Conservation (phyloP, 306 rosid species). For the Cucurbita pepo region DNA sequence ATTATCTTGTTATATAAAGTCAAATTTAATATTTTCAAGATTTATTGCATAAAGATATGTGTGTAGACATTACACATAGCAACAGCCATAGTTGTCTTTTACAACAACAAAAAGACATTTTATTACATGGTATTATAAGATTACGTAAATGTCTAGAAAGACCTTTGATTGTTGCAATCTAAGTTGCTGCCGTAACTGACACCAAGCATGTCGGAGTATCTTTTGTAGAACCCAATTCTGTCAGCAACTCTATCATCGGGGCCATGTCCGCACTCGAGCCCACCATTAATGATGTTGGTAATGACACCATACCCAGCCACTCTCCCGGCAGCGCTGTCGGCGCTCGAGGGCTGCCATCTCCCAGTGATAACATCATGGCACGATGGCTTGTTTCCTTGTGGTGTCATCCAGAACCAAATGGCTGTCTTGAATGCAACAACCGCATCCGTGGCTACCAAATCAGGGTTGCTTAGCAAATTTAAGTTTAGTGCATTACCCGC, state of each 20-base stretch:
- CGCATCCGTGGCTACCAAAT: conserved; percentile 32
- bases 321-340: conserved; percentile 14
- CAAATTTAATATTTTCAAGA: too few species aligned
- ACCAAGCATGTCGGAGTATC: conserved; percentile 16
- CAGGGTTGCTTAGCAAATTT: conserved; percentile 39
- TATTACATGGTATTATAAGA: not conserved
- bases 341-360: conserved; percentile 28
- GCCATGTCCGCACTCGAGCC: conserved; percentile 25
- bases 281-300: conserved; percentile 33
- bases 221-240: conserved; percentile 25
- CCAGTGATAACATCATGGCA: conserved; percentile 42
- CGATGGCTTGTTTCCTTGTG: conserved; percentile 54
- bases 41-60: not conserved
- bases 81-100: not conserved
- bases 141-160: not conserved
- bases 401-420: conserved; percentile 71
- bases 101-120: not conserved
- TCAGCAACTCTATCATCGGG: conserved; percentile 7
- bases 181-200: conserved; percentile 13
- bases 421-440: conserved; percentile 42
- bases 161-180: conserved; percentile 23
- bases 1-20: too few species aligned
- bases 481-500: conserved; percentile 22
- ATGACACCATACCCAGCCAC: conserved; percentile 15
- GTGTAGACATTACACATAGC: not conserved